These are phyloP conservation scores for Phycomyces nitens DNA, from an alignment of 192 early-diverging fungal genomes.

Conservation along the genomic window DNA sequence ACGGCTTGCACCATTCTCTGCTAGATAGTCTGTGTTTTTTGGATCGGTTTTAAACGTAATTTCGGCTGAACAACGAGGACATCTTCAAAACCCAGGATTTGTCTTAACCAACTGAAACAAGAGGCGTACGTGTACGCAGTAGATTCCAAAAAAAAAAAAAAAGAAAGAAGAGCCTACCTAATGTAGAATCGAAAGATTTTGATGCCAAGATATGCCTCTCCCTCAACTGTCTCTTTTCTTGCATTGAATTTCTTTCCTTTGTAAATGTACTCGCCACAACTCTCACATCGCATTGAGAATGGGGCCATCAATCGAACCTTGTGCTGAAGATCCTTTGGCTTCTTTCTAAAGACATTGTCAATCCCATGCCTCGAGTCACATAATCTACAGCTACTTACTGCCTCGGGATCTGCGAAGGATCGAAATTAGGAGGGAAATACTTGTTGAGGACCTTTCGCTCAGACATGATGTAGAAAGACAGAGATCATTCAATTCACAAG, in stretches of 20 bases:
- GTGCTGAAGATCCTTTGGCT: constrained; percentile 79
- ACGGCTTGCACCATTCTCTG: constrained; percentile 86
- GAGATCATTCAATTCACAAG: too few species aligned
- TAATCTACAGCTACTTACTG: constrained; percentile 12
- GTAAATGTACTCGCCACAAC: constrained; percentile 95
- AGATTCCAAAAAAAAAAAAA: constrained; percentile 49
- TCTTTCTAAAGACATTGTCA: constrained; percentile 49
- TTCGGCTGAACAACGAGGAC: constrained; percentile 92
- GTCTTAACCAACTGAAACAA: too few species aligned
- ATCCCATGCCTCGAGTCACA: not conserved
- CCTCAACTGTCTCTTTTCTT: constrained; percentile 81
- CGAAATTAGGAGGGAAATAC: constrained; percentile 97
- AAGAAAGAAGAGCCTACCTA: constrained; percentile 27
- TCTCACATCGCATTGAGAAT: constrained; percentile 96
- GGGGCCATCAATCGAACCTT: constrained; percentile 98
- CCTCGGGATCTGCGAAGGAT: constrained; percentile 74
- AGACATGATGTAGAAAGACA: constrained; percentile 52
- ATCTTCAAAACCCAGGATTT: constrained; percentile 62
- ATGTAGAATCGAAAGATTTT: constrained; percentile 77
- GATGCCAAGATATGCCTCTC: constrained; percentile 70
- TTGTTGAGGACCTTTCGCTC: constrained; percentile 96
- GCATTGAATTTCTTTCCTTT: constrained; percentile 99
- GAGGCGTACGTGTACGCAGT: not conserved
- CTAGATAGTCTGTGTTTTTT: constrained; percentile 90
- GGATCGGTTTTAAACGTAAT: constrained; percentile 99